Evolutionary conservation across 2,329 filamentous ascomycete genomes (phyloP).

Genomic region (Didymella arachidicola): DNA sequence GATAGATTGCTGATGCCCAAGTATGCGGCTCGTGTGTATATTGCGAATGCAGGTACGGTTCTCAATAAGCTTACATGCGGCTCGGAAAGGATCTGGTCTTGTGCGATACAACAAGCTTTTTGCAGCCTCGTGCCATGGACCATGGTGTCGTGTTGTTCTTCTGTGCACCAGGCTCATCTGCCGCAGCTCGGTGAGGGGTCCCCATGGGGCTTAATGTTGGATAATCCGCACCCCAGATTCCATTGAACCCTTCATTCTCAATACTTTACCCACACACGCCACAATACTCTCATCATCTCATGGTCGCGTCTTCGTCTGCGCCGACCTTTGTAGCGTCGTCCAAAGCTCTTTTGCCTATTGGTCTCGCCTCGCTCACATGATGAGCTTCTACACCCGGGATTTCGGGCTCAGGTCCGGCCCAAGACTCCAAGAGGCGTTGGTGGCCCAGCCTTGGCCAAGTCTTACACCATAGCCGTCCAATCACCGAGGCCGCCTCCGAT

Average conservation of each 20-base stretch:
- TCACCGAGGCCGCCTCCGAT: not conserved
- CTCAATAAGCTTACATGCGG: not conserved
- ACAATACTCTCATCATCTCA: not conserved
- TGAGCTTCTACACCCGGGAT: conserved; percentile 15
- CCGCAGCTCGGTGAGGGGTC: not conserved
- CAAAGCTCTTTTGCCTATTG: not conserved
- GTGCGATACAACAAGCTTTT: not conserved
- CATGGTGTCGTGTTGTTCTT: not conserved
- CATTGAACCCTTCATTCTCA: not conserved
- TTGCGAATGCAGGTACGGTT: not conserved
- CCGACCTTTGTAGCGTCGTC: not conserved
- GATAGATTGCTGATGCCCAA: no score
- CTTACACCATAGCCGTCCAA: conserved; percentile 8
- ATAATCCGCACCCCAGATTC: not conserved
- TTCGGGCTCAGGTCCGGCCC: conserved; percentile 21
- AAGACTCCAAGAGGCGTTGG: conserved; percentile 27
- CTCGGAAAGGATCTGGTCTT: not conserved
- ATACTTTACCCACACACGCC: not conserved
- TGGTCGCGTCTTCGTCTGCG: not conserved
- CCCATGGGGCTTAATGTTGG: not conserved
- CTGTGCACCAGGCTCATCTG: not conserved
- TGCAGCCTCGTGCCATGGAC: not conserved
- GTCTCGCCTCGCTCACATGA: no score
- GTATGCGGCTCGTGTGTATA: not conserved
- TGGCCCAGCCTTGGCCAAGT: conserved; percentile 26